Base-by-base conservation (phyloP, 805 yeast genomes). In the Lipomyces sp. region DNA sequence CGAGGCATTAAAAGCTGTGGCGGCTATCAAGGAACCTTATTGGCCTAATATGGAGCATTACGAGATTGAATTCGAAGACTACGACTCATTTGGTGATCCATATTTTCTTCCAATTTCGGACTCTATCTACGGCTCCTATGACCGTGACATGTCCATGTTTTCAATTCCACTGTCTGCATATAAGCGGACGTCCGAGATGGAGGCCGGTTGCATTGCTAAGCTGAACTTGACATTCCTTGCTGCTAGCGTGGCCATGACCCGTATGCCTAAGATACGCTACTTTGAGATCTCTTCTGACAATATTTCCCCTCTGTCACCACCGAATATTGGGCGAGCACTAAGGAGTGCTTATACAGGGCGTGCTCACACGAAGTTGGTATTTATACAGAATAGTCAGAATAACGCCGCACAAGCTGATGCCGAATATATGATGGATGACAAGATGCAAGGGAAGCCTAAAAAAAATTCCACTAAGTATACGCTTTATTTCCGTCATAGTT, bases 31-130 rank as follows among this genome's bases (percentile, higher is more conserved):
- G n/a, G 34, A 51, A 15, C 34, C 54, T 13, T 24, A 39, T 29
- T 57, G 60, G 60, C 60, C 60, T 29, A 35, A 57, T 34, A 35
- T 58, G 61, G 61, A 58, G 51, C 51, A 34, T 58, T 58, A 11
- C 7, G 34, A 4, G n/a, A 35, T 58, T 7, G 54, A 58, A 58
- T 39, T 58, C 32, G 61, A 58, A 34, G 15, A 58, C 18, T 29
- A 24, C 15, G 61, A 58, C 54, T n/a, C 61, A 4, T 58, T 58
- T 29, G 61, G 61, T 18, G 30, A 11, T 10, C 18, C 54, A 11
- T 58, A 58, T 29, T 51, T 29, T 18, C 11, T 24, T 51, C 34
- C 30, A 8, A 29, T 32, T 32, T 5, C 54, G 54, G 54, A 51
- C 15, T 32, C 30, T 42, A 42, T 18, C 15, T 42, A 42, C 24